Evolutionary conservation across 768 basidiomycete genomes (phyloP), one percentile per base, ranked within the genome.

Genomic region (Lactarius evosmus): DNA sequence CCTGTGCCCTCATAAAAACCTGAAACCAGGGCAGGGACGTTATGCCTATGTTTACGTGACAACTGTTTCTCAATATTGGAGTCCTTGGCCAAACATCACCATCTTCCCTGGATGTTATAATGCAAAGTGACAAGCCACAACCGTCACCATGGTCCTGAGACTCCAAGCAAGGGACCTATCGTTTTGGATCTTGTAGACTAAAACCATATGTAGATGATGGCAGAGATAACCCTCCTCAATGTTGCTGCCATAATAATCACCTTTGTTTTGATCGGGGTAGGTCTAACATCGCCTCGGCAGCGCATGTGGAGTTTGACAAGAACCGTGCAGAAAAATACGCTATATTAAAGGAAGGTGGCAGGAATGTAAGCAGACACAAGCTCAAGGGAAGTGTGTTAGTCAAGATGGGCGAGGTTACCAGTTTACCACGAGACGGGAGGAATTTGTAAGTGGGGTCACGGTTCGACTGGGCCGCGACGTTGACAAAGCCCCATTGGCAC

Each of bases 321-420:
- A 55, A 17, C 29, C 36, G 19, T 29, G 33, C 22, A 67, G 66
- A 52, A 60, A 41, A 67, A 67, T 33, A 7, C 50, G 7, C 30
- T 41, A 4, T 56, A 59, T 34, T 59, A 67, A 40, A 44, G 8
- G 86, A 87, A 0, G 87, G 87, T 16, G 93, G 81, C 27, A 89
- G 78, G 83, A 82, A 92, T 22, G 87, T 88, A 29, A 92, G 78
- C 1, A 91, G 88, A 75, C 80, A 93, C 54, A 91, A 77, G 75
- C 93, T 94, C 44, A 82, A 82, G 34, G 91, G 91, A 44, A 93
- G 83, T 3, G 88, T 87, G 54, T 78, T 81, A 63, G 79, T 72
- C 6, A 95, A 80, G 71, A 93, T 82, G 14, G 83, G 80, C 4
- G 87, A 84, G 14, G 72, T 70, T 62, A 91, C 78, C 5, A 87